These are phyloP conservation scores for Musa itinerans DNA, from an alignment of 176 grass and related monocot species.

Conservation along the genomic window DNA sequence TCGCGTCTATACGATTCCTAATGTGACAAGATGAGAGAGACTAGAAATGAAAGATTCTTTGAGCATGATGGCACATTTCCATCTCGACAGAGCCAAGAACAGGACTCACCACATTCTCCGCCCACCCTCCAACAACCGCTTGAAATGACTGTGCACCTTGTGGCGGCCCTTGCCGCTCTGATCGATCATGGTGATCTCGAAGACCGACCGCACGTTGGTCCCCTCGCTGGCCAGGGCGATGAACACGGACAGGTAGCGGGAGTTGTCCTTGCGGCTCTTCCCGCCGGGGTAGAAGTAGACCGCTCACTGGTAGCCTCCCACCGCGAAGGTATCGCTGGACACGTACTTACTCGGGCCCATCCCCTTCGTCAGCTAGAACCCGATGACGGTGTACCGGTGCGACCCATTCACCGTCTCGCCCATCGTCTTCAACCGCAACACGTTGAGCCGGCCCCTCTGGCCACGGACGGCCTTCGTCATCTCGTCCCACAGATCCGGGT, in stretches of 20 bases:
- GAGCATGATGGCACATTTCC: not conserved
- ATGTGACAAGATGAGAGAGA: not conserved
- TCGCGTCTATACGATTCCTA: not conserved
- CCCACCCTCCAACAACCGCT: constrained; percentile 33
- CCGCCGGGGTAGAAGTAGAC: constrained; percentile 73
- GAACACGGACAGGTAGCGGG: constrained; percentile 68
- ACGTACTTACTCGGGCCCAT: constrained; percentile 52
- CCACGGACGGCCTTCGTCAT: constrained; percentile 15
- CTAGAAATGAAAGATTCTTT: too few relatives aligned
- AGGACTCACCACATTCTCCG: constrained; percentile 73
- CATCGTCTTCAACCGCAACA: constrained; percentile 45
- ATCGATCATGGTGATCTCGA: constrained; percentile 71
- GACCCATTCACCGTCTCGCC: constrained; percentile 61
- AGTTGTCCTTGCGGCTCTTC: constrained; percentile 62
- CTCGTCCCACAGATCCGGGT: constrained; percentile 5
- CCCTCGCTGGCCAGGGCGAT: constrained; percentile 73
- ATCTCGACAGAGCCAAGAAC: not conserved
- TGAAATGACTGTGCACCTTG: constrained; percentile 86
- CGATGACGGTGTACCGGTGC: constrained; percentile 62
- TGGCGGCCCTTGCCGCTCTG: constrained; percentile 50
- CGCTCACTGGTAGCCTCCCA: constrained; percentile 67
- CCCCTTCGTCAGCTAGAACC: constrained; percentile 70
- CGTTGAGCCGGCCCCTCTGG: not conserved
- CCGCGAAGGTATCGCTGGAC: constrained; percentile 59
- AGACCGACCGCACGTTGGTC: constrained; percentile 60